Evolutionary conservation across 2,329 filamentous ascomycete genomes (phyloP), one percentile per base, ranked within the genome.

Genomic region (Stagonosporopsis vannaccii): DNA sequence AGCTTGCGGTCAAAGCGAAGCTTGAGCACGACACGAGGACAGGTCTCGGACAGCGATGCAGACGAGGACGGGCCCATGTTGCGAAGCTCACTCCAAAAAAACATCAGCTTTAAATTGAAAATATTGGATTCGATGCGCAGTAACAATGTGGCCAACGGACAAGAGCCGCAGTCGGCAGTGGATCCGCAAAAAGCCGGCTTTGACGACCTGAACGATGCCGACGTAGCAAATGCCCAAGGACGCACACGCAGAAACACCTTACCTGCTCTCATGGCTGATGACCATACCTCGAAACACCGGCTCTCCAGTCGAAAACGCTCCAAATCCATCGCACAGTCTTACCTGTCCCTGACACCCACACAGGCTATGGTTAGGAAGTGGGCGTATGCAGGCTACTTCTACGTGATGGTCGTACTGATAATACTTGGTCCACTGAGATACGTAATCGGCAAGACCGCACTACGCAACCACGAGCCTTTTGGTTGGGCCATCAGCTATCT

Each of bases 401-500:
- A 97, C 73, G 56, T 81, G 0, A 84, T 86, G 43, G 85, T 96
- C 7, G 48, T 88, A 8, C 68, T 79, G 0, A 84, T 91, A 28
- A 85, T 96, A 48, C 76, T 97, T 3, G 76, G 87, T 3, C 90
- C 87, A 0, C 83, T 98, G 25, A 85, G 92, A 50, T 80, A 81
- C 2, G 90, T 91, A 63, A 86, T 98, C 45, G 78, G 83, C 35
- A 77, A 78, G 39, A 81, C 84, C 59, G 92, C 92, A 13, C 81
- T 99, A 1, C 70, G 83, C 30, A 87, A 86, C 15, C 79, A 87
- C 47, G 95, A 99, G 66, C 92, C 95, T 0, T 85, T 99, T 40
- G 91, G 94, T 2, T 99, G 95, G 95, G 93, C 92, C 0, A 76
- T 97, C 11, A 89, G 91, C 2, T 99, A 99, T 74, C 79, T 97